Conservation (phyloP, 176 grass and related monocot genomes). For the Oryza officinalis region DNA sequence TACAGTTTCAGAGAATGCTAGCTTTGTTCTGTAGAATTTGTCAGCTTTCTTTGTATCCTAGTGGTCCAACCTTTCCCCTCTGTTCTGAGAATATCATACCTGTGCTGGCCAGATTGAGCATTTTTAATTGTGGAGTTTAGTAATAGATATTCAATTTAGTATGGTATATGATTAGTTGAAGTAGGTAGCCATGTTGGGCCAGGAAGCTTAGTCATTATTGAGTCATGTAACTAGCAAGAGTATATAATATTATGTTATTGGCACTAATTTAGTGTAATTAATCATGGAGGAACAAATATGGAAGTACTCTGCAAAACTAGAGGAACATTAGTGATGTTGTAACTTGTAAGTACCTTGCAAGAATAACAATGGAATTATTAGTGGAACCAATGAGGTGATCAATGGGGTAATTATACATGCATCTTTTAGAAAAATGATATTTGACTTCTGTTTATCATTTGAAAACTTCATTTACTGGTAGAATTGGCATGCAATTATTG, state of each 20-base stretch:
- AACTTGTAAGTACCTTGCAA: not conserved
- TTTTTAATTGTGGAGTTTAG: constrained; percentile 10
- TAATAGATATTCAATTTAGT: constrained; percentile 11
- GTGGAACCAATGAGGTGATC: not conserved
- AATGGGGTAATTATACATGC: not conserved
- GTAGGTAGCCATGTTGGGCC: not conserved
- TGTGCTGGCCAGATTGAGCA: not conserved
- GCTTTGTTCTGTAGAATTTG: constrained; percentile 2
- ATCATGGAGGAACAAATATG: not conserved
- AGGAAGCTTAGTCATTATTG: constrained; percentile 19
- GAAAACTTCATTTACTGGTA: not conserved
- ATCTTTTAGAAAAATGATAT: constrained; percentile 6
- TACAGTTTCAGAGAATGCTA: constrained; percentile 5
- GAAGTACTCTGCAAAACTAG: not conserved
- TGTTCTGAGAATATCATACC: constrained; percentile 19
- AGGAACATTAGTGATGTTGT: not conserved
- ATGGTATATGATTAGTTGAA: constrained; percentile 1
- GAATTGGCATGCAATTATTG: constrained; percentile 12
- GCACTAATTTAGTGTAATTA: not conserved
- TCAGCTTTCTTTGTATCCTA: not conserved
- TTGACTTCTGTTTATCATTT: not conserved
- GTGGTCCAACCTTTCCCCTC: not conserved
- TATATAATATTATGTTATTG: not conserved
- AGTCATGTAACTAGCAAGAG: not conserved
- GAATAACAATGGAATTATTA: not conserved